These are phyloP conservation scores for Camelina neglecta DNA, from an alignment of 345 rosid genomes.

Conservation along the genomic window DNA sequence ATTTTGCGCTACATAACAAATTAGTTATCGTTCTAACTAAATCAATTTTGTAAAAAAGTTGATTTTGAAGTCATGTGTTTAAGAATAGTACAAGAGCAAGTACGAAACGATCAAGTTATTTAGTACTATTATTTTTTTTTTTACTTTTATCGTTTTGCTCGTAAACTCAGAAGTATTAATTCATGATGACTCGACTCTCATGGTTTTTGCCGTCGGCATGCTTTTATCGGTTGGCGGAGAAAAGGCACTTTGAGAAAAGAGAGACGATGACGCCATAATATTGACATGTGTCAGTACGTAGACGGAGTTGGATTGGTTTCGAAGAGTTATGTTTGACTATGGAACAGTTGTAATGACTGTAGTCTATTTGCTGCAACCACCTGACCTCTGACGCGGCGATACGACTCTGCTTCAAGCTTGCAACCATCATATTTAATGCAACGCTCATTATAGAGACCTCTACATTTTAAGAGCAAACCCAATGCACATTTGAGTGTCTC, in stretches of 20 bases:
- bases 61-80: no score
- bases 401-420: constrained; percentile 8
- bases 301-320: not conserved
- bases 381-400: constrained; percentile 42
- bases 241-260: not conserved
- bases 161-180: constrained; percentile 5
- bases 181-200: constrained; percentile 32
- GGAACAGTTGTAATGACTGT: constrained; percentile 27
- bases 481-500: no score
- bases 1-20: not conserved
- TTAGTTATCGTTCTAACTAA: not conserved
- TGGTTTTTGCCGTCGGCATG: constrained; percentile 34
- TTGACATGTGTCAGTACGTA: constrained; percentile 6
- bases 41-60: no score
- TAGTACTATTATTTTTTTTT: not conserved
- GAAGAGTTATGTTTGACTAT: constrained; percentile 17
- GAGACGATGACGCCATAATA: not conserved
- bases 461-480: no score
- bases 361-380: constrained; percentile 11
- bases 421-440: constrained; percentile 13
- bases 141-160: not conserved
- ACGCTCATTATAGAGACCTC: not conserved
- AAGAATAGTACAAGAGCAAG: constrained; percentile 29
- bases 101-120: constrained; percentile 22
- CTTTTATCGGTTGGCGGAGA: constrained; percentile 2